These are phyloP conservation scores for Candida verbasci DNA, from an alignment of 805 yeast genomes.

Conservation along the genomic window DNA sequence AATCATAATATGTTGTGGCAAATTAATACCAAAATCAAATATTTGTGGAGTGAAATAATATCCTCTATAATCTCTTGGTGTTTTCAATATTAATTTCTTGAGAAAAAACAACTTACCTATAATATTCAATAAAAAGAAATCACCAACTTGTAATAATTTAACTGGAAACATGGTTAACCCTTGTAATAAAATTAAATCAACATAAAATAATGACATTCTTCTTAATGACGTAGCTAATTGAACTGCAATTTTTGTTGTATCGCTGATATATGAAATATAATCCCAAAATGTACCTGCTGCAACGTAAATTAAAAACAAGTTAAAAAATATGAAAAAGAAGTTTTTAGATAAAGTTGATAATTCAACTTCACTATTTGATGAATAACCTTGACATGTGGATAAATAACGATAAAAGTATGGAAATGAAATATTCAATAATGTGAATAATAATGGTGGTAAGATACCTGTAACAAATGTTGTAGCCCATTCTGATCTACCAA, in stretches of 20 bases:
- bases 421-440: constrained; percentile 46
- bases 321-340: constrained; percentile 57
- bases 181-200: constrained; percentile 75
- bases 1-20: constrained; percentile 59
- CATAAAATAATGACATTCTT: constrained; percentile 81
- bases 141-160: constrained; percentile 66
- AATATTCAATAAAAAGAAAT: constrained; percentile 47
- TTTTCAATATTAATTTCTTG: constrained; percentile 42
- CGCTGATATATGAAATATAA: constrained; percentile 56
- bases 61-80: constrained; percentile 76
- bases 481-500: constrained; percentile 46
- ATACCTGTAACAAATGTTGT: constrained; percentile 58
- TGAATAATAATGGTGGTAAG: constrained; percentile 56
- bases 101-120: constrained; percentile 63
- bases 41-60: constrained; percentile 61
- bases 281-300: constrained; percentile 60
- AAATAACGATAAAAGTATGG: constrained; percentile 55
- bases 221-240: constrained; percentile 79
- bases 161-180: constrained; percentile 90
- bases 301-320: constrained; percentile 57
- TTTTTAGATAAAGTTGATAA: constrained; percentile 54
- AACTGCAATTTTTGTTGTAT: constrained; percentile 83
- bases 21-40: constrained; percentile 56
- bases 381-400: constrained; percentile 48
- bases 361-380: constrained; percentile 57